Evolutionary conservation across 345 rosid genomes (phyloP).

Genomic region (Mallotus nudiflorus): DNA sequence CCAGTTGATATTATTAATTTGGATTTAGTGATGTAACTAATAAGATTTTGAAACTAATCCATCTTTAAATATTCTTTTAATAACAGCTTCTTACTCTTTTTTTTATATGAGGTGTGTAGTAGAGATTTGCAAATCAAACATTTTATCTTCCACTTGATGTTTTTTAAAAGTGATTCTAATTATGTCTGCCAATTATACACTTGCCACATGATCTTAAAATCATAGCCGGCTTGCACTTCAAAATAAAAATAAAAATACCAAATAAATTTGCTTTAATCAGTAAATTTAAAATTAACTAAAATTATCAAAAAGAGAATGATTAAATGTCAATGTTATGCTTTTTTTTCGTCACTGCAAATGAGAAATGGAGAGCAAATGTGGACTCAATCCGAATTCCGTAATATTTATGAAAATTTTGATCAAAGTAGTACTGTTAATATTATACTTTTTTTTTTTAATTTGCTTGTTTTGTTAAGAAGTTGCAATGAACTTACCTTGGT

Average conservation of each 20-base stretch:
- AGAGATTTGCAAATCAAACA: constrained; percentile 29
- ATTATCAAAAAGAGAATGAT: too few species aligned
- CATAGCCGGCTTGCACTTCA: background rate
- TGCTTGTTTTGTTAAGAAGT: background rate
- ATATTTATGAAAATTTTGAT: too few species aligned
- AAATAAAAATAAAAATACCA: background rate
- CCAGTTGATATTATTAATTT: constrained; percentile 8
- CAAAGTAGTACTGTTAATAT: too few species aligned
- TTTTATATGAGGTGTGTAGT: background rate
- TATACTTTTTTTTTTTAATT: background rate
- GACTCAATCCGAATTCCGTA: too few species aligned
- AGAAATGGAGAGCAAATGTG: too few species aligned
- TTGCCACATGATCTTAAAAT: background rate
- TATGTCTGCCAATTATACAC: constrained; percentile 22
- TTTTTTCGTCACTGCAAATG: too few species aligned
- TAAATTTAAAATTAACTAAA: too few species aligned
- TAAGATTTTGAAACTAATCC: constrained; percentile 25
- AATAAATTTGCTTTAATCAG: too few species aligned
- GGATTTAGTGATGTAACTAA: background rate
- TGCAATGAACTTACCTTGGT: background rate
- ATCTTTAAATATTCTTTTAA: background rate
- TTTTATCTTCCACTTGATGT: too few species aligned
- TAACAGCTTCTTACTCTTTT: background rate
- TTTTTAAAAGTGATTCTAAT: constrained; percentile 25
- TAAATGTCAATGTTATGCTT: too few species aligned